A percentile compares a stretch with the other conserved stretches of the same genome.
phyloP scores from a whole-genome alignment of 352 stramenopile genomes.

The Achlya hypogyna region DNA sequence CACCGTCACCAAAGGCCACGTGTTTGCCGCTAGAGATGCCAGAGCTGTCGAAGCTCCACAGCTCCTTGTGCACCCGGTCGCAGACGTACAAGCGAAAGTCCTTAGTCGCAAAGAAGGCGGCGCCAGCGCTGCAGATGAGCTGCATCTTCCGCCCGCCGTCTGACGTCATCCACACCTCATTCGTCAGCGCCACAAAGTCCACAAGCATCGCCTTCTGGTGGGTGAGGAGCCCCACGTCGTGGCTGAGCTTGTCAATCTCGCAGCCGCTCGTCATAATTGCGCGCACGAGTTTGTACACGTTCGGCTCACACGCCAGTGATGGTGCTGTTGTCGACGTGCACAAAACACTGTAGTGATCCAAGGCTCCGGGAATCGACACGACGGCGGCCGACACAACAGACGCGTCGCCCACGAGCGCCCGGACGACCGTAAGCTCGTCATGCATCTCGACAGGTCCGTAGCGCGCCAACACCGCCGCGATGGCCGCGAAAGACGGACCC shows the following conservation, averaged over 20 bases:
- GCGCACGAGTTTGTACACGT: conserved; percentile 4
- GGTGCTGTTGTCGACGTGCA: neutral
- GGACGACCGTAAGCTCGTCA: neutral
- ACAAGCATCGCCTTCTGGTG: neutral
- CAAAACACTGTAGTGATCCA: neutral
- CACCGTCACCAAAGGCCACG: conserved; percentile 66
- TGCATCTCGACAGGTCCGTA: neutral
- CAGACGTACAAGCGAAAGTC: conserved; percentile 65
- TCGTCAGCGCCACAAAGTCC: neutral
- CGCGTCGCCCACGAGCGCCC: neutral
- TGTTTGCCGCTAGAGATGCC: conserved; percentile 63
- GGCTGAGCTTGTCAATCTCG: neutral
- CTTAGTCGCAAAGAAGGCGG: conserved; percentile 55
- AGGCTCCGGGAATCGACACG: neutral
- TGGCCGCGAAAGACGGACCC: neutral
- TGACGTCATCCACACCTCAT: neutral
- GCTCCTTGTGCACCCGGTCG: conserved; percentile 61
- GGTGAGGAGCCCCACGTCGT: neutral
- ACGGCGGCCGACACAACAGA: neutral
- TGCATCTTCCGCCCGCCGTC: conserved; percentile 27
- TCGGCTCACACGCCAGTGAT: neutral
- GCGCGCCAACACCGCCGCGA: neutral
- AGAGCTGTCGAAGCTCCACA: conserved; percentile 62
- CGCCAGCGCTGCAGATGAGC: conserved; percentile 61
- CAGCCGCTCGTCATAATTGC: neutral